Conservation (phyloP, 305 asterid species). For the Fraxinus greggii region DNA sequence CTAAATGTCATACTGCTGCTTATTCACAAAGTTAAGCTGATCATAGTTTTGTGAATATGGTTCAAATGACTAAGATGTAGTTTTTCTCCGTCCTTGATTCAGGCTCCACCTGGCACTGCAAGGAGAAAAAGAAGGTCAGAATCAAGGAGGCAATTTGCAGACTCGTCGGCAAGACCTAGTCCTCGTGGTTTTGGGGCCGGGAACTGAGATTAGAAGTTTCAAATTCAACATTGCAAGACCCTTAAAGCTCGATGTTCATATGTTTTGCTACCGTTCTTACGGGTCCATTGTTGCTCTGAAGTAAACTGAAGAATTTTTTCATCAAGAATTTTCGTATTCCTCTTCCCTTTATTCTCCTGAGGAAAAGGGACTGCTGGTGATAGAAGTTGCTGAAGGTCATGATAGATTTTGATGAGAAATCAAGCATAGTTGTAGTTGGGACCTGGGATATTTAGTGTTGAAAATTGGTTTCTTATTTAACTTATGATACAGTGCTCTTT, state of each 20-base stretch:
- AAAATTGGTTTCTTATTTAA: not conserved
- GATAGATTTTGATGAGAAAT: slow-evolving; percentile 8
- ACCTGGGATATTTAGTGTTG: slow-evolving; percentile 4
- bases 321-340: not conserved
- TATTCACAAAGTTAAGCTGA: not conserved
- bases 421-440: not conserved
- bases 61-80: not conserved
- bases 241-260: not conserved
- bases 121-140: slow-evolving; percentile 78
- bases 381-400: slow-evolving; percentile 19
- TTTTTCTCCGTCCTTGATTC: slow-evolving; percentile 17
- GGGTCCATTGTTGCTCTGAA: not conserved
- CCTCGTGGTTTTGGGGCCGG: slow-evolving; percentile 92
- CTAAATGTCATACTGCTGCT: not conserved
- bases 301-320: not conserved
- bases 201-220: slow-evolving; percentile 35
- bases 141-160: slow-evolving; percentile 70
- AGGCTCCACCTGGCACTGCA: slow-evolving; percentile 97
- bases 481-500: not conserved
- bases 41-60: slow-evolving; percentile 8
- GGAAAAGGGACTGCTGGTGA: slow-evolving; percentile 6
- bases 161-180: slow-evolving; percentile 59
- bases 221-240: not conserved
- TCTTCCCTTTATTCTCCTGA: not conserved
- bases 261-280: not conserved